phyloP scores from a whole-genome alignment of 176 grass and related monocot genomes.

The Cymbopogon citratus region DNA sequence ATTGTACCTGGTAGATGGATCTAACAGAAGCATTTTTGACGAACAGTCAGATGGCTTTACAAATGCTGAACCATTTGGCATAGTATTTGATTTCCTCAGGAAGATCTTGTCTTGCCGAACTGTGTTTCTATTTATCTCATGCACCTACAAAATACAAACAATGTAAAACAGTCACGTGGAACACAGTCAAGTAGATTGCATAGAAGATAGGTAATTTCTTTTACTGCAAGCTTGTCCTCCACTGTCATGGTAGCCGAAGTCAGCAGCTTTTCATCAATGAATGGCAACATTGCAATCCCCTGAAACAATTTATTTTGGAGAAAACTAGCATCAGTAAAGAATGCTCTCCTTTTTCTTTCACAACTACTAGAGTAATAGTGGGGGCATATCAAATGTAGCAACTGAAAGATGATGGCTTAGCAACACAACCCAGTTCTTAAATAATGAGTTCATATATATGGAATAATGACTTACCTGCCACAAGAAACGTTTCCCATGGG shows the following conservation, averaged over 20 bases:
- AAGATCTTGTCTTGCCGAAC: slow-evolving; percentile 46
- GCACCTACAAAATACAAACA: slow-evolving; percentile 13
- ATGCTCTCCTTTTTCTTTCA: background rate
- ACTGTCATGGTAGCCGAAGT: slow-evolving; percentile 28
- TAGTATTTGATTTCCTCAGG: slow-evolving; percentile 8
- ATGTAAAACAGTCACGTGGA: background rate
- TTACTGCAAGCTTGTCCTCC: slow-evolving; percentile 46
- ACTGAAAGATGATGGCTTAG: background rate
- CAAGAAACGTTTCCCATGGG: slow-evolving; percentile 43
- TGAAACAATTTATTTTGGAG: slow-evolving; percentile 11
- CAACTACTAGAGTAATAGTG: background rate
- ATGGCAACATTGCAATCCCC: slow-evolving; percentile 42
- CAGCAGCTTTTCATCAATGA: slow-evolving; percentile 44
- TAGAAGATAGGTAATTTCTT: background rate
- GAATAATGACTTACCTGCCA: slow-evolving; percentile 40
- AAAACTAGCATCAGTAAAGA: background rate
- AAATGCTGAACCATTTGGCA: background rate
- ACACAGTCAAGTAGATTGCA: background rate
- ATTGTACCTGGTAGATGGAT: slow-evolving; percentile 31
- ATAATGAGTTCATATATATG: background rate
- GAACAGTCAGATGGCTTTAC: background rate
- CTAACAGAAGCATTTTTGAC: background rate
- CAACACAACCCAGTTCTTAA: background rate
- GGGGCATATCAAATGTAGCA: background rate
- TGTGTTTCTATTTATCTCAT: slow-evolving; percentile 42